phyloP scores from a whole-genome alignment of 2,329 filamentous ascomycete species.

The Phoma herbarum region DNA sequence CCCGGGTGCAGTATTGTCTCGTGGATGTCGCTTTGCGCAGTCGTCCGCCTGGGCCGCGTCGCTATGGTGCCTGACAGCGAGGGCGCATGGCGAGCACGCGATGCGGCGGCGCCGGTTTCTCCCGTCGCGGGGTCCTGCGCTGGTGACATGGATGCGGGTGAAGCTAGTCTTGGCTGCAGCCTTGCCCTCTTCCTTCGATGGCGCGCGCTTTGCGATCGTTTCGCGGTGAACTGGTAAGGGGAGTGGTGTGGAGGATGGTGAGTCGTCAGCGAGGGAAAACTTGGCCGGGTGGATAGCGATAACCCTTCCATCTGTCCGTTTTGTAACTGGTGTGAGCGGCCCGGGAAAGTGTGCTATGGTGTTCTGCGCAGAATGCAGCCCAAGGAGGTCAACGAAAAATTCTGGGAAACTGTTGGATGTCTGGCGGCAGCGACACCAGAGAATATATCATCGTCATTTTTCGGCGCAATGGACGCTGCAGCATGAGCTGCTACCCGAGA shows the following conservation, averaged over 20 bases:
- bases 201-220: constrained; percentile 36
- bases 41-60: constrained; percentile 40
- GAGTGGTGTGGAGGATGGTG: constrained; percentile 34
- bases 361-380: constrained; percentile 52
- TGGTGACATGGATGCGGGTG: constrained; percentile 43
- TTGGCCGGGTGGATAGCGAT: constrained; percentile 37
- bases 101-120: constrained; percentile 39
- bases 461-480: constrained; percentile 32
- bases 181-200: constrained; percentile 45
- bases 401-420: constrained; percentile 18
- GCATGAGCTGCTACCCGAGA: constrained; percentile 17
- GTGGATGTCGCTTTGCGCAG: constrained; percentile 54
- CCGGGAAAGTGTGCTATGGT: constrained; percentile 42
- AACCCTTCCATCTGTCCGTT: constrained; percentile 50
- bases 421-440: constrained; percentile 8
- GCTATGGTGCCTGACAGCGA: constrained; percentile 24
- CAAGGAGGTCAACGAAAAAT: constrained; percentile 35
- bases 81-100: constrained; percentile 23
- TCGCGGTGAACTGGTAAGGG: constrained; percentile 28
- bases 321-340: constrained; percentile 39
- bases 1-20: constrained; percentile 67
- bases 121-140: constrained; percentile 44
- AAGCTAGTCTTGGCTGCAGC: constrained; percentile 49
- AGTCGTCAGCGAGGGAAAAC: constrained; percentile 29
- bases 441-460: constrained; percentile 30